These are phyloP conservation scores for Ceratobasidium sp. DNA, from an alignment of 1,284 basidiomycete species.

Conservation along the genomic window DNA sequence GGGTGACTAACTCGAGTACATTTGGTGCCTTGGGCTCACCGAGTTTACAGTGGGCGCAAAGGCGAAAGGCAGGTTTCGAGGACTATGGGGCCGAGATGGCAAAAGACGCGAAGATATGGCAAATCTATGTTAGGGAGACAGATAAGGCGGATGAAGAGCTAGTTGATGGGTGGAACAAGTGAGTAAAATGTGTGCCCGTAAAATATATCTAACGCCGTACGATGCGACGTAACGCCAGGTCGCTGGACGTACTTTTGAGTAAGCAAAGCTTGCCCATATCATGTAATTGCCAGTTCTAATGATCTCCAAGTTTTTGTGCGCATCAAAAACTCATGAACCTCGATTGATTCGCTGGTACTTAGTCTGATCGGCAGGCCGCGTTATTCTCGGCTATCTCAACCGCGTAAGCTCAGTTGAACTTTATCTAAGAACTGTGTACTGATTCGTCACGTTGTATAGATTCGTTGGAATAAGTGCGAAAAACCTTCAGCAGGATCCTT, in stretches of 20 bases:
- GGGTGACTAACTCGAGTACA: too few species aligned
- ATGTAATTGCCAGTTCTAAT: not conserved
- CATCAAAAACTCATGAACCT: too few species aligned
- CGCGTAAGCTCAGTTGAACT: not conserved
- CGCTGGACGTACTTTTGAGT: conserved; percentile 21
- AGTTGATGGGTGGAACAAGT: conserved; percentile 37
- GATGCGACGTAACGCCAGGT: not conserved
- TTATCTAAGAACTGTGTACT: not conserved
- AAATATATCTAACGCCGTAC: not conserved
- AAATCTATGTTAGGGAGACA: conserved; percentile 15
- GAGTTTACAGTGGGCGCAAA: not conserved
- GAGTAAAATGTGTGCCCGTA: not conserved
- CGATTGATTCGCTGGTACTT: not conserved
- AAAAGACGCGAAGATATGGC: conserved; percentile 38
- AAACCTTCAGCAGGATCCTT: conserved; percentile 8
- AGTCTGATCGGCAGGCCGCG: conserved; percentile 11
- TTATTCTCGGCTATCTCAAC: conserved; percentile 38
- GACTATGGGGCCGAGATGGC: conserved; percentile 24
- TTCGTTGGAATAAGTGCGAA: conserved; percentile 18
- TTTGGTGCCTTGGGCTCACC: too few species aligned
- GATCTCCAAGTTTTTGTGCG: conserved; percentile 16
- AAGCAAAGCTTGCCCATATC: not conserved
- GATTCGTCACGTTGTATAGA: not conserved
- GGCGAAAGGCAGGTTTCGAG: conserved; percentile 8
- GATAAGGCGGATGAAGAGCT: conserved; percentile 22